phyloP scores from a whole-genome alignment of 257 asterid genomes.

The Parsonsia alboflavescens region DNA sequence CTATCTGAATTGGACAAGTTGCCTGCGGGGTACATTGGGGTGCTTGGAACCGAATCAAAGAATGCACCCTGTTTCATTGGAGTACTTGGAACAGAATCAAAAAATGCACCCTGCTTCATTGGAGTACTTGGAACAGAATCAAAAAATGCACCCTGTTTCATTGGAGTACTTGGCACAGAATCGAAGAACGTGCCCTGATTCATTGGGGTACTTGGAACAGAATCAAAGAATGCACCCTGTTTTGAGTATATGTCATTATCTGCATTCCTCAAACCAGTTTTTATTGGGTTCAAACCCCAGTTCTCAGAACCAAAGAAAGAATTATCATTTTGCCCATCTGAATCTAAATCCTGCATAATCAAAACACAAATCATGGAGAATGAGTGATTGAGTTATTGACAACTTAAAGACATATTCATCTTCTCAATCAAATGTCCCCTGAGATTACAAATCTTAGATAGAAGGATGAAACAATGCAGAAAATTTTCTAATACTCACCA shows the following conservation, averaged over 20 bases:
- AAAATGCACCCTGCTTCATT: conserved; percentile 45
- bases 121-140: conserved; percentile 95
- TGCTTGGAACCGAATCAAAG: conserved; percentile 48
- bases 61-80: conserved; percentile 55
- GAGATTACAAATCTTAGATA: neutral
- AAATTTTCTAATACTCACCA: neutral
- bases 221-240: conserved; percentile 26
- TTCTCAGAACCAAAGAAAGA: conserved; percentile 59
- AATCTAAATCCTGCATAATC: conserved; percentile 43
- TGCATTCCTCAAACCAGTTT: conserved; percentile 35
- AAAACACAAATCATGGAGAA: neutral
- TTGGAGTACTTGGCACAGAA: conserved; percentile 20
- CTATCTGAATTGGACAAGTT: conserved; percentile 33
- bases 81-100: conserved; percentile 67
- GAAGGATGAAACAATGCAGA: neutral
- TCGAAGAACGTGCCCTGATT: conserved; percentile 15
- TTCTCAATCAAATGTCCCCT: neutral
- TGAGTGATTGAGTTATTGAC: neutral
- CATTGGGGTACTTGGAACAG: conserved; percentile 37
- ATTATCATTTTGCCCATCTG: conserved; percentile 30
- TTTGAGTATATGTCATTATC: conserved; percentile 14
- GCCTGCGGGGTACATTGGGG: conserved; percentile 24
- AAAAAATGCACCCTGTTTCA: conserved; percentile 44
- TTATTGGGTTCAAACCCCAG: conserved; percentile 80
- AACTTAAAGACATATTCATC: neutral